Evolutionary conservation across 148 eudicot species (phyloP).

Genomic region (Beta vulgaris): DNA sequence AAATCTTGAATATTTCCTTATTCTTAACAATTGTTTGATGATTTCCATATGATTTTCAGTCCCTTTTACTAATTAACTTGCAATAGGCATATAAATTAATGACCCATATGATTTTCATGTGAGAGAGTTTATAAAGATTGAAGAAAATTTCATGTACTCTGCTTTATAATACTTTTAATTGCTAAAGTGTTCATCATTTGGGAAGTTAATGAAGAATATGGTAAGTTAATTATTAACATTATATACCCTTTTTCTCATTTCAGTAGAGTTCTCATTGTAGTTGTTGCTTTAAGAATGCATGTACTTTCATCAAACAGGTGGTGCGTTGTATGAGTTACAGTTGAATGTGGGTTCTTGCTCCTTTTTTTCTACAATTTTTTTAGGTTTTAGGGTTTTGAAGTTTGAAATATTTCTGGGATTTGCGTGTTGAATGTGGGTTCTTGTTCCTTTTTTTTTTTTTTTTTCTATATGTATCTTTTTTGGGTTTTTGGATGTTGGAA

Average conservation of each 20-base stretch:
- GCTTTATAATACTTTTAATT: not conserved
- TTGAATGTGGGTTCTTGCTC: not conserved
- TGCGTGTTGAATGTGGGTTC: not conserved
- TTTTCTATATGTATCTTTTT: not conserved
- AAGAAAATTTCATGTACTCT: not conserved
- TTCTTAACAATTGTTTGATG: not conserved
- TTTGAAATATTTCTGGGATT: not conserved
- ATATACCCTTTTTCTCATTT: not conserved
- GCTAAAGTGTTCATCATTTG: too few species aligned
- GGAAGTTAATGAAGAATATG: not conserved
- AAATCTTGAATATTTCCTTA: not conserved
- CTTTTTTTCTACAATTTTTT: not conserved
- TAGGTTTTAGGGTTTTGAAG: not conserved
- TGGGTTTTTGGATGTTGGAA: not conserved
- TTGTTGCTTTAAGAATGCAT: not conserved
- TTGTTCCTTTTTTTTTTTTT: not conserved
- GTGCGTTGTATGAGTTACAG: not conserved
- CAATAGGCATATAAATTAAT: not conserved
- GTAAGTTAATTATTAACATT: not conserved
- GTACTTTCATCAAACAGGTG: constrained; percentile 27
- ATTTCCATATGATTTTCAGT: not conserved
- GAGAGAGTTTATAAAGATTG: not conserved
- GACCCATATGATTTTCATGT: not conserved
- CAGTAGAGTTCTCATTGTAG: not conserved
- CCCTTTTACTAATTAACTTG: not conserved